Conservation (phyloP, 306 rosid genomes). For the Cajanus cajan region DNA sequence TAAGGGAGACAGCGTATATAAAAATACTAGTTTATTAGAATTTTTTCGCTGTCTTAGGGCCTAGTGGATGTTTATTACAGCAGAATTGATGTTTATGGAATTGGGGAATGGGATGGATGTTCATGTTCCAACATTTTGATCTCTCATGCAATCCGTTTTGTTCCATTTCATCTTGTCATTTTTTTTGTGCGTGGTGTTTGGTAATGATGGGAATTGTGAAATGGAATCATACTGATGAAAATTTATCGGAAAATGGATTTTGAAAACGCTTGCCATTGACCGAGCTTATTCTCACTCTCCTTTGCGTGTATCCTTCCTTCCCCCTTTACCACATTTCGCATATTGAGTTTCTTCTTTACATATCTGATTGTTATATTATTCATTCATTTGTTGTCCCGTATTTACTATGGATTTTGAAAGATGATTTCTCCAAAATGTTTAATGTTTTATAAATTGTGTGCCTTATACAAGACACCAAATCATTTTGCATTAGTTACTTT, state of each 20-base stretch:
- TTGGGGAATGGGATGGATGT: not conserved
- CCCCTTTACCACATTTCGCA: not conserved
- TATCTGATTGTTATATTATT: not conserved
- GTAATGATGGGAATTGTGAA: not conserved
- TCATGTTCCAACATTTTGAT: not conserved
- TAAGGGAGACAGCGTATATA: not conserved
- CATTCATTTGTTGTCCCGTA: not conserved
- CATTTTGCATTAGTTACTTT: not conserved
- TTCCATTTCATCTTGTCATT: not conserved
- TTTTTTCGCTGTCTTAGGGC: not conserved
- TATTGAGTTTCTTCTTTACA: not conserved
- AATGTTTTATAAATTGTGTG: not conserved
- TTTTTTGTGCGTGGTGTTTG: not conserved
- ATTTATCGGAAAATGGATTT: not conserved
- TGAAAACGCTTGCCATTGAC: not conserved
- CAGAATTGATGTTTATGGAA: not conserved
- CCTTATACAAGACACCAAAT: not conserved
- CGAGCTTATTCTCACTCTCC: not conserved
- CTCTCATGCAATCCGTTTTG: not conserved
- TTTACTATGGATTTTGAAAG: not conserved
- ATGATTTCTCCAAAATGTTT: not conserved
- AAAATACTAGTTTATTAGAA: not conserved
- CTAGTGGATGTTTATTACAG: not conserved
- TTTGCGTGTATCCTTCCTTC: not conserved
- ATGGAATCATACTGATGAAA: conserved; percentile 5